These are phyloP conservation scores for Neofusicoccum sp. DNA, from an alignment of 2,329 filamentous ascomycete genomes.

Conservation along the genomic window DNA sequence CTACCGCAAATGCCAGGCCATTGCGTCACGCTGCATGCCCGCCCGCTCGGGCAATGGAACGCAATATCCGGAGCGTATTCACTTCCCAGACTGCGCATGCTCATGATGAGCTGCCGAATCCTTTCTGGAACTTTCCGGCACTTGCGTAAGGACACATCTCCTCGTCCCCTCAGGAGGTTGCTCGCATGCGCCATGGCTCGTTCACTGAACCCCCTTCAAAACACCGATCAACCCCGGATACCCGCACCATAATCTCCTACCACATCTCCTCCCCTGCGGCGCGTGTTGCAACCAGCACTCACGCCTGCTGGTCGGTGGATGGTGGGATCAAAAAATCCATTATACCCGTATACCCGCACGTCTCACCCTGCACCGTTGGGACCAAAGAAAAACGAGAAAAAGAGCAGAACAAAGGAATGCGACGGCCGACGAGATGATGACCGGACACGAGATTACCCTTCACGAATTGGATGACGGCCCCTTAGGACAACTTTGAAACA, in stretches of 20 bases:
- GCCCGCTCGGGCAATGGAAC: not conserved
- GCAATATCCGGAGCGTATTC: slow-evolving; percentile 4
- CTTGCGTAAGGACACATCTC: slow-evolving; percentile 10
- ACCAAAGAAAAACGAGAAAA: not conserved
- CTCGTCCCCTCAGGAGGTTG: slow-evolving; percentile 1
- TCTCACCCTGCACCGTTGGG: not conserved
- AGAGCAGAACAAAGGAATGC: not conserved
- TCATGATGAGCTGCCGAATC: not conserved
- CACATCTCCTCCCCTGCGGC: not conserved
- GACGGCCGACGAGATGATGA: slow-evolving; percentile 1
- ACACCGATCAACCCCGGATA: not conserved
- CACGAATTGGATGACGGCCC: slow-evolving; percentile 8
- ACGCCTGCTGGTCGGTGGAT: not conserved
- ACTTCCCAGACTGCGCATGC: slow-evolving; percentile 1
- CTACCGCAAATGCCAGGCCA: not conserved
- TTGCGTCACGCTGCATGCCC: not conserved
- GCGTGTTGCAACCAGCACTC: not conserved
- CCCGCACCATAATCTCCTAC: not conserved
- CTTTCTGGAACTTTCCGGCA: slow-evolving; percentile 7
- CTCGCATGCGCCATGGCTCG: not conserved
- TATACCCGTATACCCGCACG: not conserved
- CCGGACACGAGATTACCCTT: slow-evolving; percentile 5
- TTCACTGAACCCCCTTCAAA: slow-evolving; percentile 1
- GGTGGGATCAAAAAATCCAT: not conserved
- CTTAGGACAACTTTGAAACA: slow-evolving; percentile 14